These are phyloP conservation scores for Phytophthora tentaculata DNA, from an alignment of 352 stramenopile species.

Conservation along the genomic window DNA sequence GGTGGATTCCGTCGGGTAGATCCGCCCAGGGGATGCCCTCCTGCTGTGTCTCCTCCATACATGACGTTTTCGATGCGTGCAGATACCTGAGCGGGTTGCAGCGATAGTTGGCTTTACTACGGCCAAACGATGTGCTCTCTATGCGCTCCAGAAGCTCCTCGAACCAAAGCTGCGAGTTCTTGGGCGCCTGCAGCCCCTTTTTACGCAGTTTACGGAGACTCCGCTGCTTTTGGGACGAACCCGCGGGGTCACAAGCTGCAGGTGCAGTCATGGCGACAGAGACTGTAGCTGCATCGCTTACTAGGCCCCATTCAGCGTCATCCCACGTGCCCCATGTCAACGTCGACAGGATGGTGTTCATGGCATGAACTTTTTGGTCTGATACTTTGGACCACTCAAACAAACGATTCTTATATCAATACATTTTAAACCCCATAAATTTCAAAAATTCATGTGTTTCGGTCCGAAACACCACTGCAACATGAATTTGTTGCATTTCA, in stretches of 20 bases:
- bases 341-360: conserved; percentile 76
- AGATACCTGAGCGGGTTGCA: conserved; percentile 70
- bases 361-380: conserved; percentile 20
- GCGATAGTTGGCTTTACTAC: conserved; percentile 43
- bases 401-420: background rate
- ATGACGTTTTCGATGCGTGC: conserved; percentile 17
- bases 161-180: conserved; percentile 72
- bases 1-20: conserved; percentile 72
- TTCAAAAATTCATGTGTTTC: no score
- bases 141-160: conserved; percentile 70
- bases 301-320: conserved; percentile 31
- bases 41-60: background rate
- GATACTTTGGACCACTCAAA: background rate
- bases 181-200: conserved; percentile 51
- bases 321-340: conserved; percentile 85
- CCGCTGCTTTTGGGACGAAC: conserved; percentile 28
- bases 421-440: no score
- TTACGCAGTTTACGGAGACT: conserved; percentile 59
- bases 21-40: conserved; percentile 65
- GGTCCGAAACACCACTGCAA: no score
- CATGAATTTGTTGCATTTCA: no score
- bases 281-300: background rate
- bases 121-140: conserved; percentile 49
- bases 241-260: background rate
- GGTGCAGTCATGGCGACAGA: background rate